phyloP scores from a whole-genome alignment of 1,284 basidiomycete genomes.

The Sutorius eximius region DNA sequence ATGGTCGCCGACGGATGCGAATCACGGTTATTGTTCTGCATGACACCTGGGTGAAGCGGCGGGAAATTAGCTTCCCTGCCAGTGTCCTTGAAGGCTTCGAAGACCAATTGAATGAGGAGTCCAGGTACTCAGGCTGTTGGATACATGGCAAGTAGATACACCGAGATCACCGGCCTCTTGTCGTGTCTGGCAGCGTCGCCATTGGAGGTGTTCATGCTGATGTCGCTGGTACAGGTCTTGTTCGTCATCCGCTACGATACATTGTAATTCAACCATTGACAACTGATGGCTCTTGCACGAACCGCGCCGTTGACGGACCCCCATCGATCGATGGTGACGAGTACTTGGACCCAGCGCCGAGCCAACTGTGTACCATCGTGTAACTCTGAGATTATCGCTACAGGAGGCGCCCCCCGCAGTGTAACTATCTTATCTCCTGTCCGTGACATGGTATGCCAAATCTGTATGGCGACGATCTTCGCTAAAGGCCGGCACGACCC shows the following conservation, averaged over 20 bases:
- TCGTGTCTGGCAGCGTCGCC: background rate
- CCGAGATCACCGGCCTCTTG: background rate
- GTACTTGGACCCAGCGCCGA: no score
- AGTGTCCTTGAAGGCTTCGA: no score
- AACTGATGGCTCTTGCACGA: no score
- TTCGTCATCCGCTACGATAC: background rate
- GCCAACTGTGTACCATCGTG: background rate
- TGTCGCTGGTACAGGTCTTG: background rate
- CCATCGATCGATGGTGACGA: background rate
- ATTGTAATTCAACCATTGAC: background rate
- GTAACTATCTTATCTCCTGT: background rate
- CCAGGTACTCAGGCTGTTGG: background rate
- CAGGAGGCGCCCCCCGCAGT: background rate
- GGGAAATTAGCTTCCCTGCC: no score
- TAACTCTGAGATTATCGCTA: background rate
- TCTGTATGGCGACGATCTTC: constrained; percentile 4
- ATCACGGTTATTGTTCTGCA: background rate
- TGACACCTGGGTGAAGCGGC: background rate
- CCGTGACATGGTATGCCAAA: background rate
- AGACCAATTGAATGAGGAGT: background rate
- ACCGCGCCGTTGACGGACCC: background rate
- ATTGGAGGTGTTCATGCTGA: background rate
- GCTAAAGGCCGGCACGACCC: background rate
- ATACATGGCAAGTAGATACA: background rate
- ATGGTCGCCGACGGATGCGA: background rate